Evolutionary conservation across 2,329 filamentous ascomycete species (phyloP).

Genomic region (Ophiognomonia clavigignenti-juglandacearum): DNA sequence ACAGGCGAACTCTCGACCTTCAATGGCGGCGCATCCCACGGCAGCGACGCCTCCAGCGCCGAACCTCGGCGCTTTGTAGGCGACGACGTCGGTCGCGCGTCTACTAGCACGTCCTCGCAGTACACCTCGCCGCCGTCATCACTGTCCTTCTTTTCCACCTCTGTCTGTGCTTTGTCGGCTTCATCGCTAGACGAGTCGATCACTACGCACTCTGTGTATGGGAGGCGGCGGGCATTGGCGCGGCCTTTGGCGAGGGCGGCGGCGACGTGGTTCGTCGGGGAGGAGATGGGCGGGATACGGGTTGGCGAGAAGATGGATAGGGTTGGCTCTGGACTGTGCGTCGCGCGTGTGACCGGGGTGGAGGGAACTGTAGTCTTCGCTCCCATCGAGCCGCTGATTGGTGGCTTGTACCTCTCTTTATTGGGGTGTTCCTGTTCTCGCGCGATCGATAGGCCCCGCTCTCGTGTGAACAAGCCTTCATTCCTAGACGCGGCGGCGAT

Average conservation of each 20-base stretch:
- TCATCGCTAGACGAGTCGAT: too few relatives aligned
- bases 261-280: constrained; percentile 9
- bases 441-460: too few relatives aligned
- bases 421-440: neutral
- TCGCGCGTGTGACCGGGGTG: neutral
- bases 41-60: neutral
- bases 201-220: neutral
- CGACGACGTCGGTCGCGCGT: neutral
- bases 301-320: constrained; percentile 1
- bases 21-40: constrained; percentile 10
- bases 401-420: too few relatives aligned
- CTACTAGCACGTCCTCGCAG: constrained; percentile 4
- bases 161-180: too few relatives aligned
- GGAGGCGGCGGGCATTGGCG: neutral
- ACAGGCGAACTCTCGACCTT: too few relatives aligned
- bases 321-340: neutral
- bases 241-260: constrained; percentile 3
- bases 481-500: too few relatives aligned
- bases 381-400: too few relatives aligned
- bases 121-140: constrained; percentile 1
- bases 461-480: too few relatives aligned
- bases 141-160: too few relatives aligned
- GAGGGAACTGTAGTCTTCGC: neutral
- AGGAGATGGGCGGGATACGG: neutral
- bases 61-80: neutral